These are phyloP conservation scores for Camellia sinensis DNA, from an alignment of 148 eudicot genomes.

Conservation along the genomic window DNA sequence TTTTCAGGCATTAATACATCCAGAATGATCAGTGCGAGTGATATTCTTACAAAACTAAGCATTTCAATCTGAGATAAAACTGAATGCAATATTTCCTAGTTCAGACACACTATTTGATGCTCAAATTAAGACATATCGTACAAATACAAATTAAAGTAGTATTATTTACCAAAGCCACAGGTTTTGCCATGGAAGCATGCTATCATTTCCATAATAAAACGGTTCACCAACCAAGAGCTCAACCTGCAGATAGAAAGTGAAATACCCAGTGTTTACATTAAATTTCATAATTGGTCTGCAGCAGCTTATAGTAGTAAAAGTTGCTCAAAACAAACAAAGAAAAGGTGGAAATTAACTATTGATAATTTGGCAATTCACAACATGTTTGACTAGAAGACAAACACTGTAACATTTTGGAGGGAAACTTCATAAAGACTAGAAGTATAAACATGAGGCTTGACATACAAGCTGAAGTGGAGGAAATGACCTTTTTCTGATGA, in stretches of 20 bases:
- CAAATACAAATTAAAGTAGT: background rate
- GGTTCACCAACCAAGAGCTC: constrained; percentile 84
- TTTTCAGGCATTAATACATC: background rate
- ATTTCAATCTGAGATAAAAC: background rate
- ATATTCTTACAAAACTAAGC: background rate
- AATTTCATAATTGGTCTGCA: background rate
- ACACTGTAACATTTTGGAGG: background rate
- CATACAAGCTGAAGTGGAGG: constrained; percentile 5
- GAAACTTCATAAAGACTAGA: background rate
- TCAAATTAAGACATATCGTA: background rate
- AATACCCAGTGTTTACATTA: background rate
- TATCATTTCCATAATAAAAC: constrained; percentile 71
- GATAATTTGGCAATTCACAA: background rate
- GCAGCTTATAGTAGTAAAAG: background rate
- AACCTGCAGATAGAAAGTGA: constrained; percentile 44
- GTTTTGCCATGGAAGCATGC: constrained; percentile 83
- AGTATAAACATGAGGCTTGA: background rate
- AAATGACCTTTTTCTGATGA: constrained; percentile 50
- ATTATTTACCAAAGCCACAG: constrained; percentile 75
- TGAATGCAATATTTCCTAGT: background rate
- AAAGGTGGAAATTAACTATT: background rate
- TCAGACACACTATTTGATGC: background rate
- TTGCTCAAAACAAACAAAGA: background rate
- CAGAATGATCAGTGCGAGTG: constrained; percentile 2
- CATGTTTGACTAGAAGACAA: background rate